phyloP scores from a whole-genome alignment of 1,139 yeast genomes.

The Pichia sp. region DNA sequence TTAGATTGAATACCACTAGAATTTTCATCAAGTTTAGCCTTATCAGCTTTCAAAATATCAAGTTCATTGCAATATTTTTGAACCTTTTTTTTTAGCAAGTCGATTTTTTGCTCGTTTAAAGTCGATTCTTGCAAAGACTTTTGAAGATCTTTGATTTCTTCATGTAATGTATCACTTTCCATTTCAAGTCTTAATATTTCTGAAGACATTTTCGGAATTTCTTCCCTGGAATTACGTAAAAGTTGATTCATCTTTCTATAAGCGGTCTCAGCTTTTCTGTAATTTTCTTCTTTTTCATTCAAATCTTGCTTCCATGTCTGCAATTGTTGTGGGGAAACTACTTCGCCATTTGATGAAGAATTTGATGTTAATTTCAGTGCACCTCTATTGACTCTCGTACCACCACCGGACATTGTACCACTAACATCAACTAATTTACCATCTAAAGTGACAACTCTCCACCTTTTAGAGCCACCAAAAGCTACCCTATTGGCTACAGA shows the following conservation, averaged over 20 bases:
- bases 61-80: conserved; percentile 36
- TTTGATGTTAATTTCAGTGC: conserved; percentile 49
- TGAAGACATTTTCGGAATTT: conserved; percentile 65
- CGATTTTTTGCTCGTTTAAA: conserved; percentile 18
- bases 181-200: conserved; percentile 53
- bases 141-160: conserved; percentile 20
- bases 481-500: conserved; percentile 85
- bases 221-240: conserved; percentile 51
- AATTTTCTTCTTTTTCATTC: conserved; percentile 48
- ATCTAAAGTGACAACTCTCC: conserved; percentile 86
- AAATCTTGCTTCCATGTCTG: conserved; percentile 49
- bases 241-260: conserved; percentile 56
- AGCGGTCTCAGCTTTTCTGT: conserved; percentile 45
- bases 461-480: conserved; percentile 63
- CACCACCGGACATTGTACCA: conserved; percentile 98
- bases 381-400: conserved; percentile 58
- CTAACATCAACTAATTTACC: conserved; percentile 92
- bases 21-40: conserved; percentile 42
- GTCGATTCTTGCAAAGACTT: conserved; percentile 28
- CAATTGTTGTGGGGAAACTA: conserved; percentile 55
- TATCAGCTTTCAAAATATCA: conserved; percentile 34
- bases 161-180: conserved; percentile 55
- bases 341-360: conserved; percentile 22
- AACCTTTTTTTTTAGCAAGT: conserved; percentile 34
- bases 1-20: conserved; percentile 53